Conservation (phyloP, 2,329 filamentous ascomycete species). For the Alternaria tenuissima region DNA sequence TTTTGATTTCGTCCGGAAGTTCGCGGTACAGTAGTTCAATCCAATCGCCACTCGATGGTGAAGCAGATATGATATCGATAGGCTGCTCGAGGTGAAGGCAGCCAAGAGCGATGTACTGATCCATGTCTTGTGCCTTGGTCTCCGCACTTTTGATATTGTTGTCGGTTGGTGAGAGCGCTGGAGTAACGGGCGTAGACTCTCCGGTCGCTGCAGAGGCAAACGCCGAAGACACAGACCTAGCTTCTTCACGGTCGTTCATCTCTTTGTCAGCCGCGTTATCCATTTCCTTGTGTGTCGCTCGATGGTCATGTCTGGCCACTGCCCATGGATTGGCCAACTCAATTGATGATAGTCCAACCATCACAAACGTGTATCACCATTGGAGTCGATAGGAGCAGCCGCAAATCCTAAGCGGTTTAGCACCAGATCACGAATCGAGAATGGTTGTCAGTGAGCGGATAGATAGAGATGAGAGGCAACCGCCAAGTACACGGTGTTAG, state of each 20-base stretch:
- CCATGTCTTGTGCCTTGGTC: slow-evolving; percentile 26
- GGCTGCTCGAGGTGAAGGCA: slow-evolving; percentile 37
- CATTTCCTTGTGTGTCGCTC: background rate
- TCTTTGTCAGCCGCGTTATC: background rate
- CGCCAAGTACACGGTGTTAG: slow-evolving; percentile 7
- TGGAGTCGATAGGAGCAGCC: background rate
- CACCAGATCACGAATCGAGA: background rate
- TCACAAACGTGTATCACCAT: background rate
- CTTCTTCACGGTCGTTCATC: background rate
- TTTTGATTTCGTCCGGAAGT: slow-evolving; percentile 32
- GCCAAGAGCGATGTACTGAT: slow-evolving; percentile 47
- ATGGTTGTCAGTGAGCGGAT: background rate
- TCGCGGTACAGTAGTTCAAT: slow-evolving; percentile 30
- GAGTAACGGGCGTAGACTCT: slow-evolving; percentile 21
- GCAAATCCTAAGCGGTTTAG: background rate
- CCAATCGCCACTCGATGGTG: slow-evolving; percentile 28
- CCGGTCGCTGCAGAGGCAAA: slow-evolving; percentile 6
- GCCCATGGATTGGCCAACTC: slow-evolving; percentile 4
- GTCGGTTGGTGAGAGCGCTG: slow-evolving; percentile 12
- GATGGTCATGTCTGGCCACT: slow-evolving; percentile 1
- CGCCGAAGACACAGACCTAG: background rate
- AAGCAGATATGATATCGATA: background rate
- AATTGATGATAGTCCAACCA: slow-evolving; percentile 5
- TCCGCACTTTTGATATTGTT: slow-evolving; percentile 3
- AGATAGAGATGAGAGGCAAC: slow-evolving; percentile 6